Evolutionary conservation across 2,329 filamentous ascomycete genomes (phyloP), one percentile per base, ranked within the genome.

Genomic region (Microdochium paspali): DNA sequence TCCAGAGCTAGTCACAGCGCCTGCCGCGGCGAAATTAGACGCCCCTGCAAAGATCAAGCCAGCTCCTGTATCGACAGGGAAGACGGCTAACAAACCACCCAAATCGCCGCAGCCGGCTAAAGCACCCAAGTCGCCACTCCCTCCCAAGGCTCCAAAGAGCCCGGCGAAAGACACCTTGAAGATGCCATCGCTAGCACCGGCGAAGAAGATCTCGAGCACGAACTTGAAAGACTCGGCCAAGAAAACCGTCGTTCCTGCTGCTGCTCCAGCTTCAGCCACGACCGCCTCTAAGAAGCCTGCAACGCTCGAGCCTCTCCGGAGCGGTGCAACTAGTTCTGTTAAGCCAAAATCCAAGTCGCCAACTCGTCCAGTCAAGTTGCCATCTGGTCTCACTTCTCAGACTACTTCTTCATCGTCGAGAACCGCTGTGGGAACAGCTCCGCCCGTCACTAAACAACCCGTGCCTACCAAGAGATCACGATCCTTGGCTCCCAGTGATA

Each of bases 341-440:
- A 83, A 82, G 58, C 77, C 79, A 9, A 83, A 80, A 60, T 66
- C 74, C 35, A 82, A 80, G 62, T 87, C 85, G 10, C 82, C 82
- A 2, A 89, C 85, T 2, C 78, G 80, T 47, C 84, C 84, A 10
- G 70, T 82, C 46, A 79, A 77, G 48, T 69, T 89, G 1, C 81
- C 85, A 9, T 70, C 84, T 10, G 82, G 83, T 49, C 69, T 89
- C 25, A 84, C 74, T 23, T 81, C 83, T 5, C 84, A 82, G 26
- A 90, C 85, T 3, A 78, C 84, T 23, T 74, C 85, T 1, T 89
- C 80, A 1, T 78, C 77, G 15, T 82, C 80, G 13, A 87, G 83
- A 63, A 70, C 74, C 45, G 71, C 70, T n/a, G 60, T 48, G 23
- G 50, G 51, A 58, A 60, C 12, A 31, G 44, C 55, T 28, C 49